phyloP scores from a whole-genome alignment of 192 early-diverging fungal genomes.

The Backusella macrospora region DNA sequence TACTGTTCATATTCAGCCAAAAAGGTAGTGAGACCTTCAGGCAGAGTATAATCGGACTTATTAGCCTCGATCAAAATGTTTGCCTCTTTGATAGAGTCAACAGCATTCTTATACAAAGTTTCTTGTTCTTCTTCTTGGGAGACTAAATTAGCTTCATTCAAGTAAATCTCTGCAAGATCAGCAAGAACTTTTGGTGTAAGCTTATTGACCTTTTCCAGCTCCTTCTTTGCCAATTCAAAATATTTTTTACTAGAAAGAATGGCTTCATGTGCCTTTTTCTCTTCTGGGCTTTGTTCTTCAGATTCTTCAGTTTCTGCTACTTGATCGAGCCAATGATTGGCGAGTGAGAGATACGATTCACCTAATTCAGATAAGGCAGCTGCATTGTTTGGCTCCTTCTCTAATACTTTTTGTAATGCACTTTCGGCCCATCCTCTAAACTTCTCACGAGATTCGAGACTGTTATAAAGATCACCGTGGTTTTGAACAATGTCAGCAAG shows the following conservation, averaged over 20 bases:
- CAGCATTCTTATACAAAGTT: constrained; percentile 29
- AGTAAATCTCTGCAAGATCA: constrained; percentile 35
- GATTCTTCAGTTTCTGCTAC: constrained; percentile 22
- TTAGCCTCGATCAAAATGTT: constrained; percentile 8
- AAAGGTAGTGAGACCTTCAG: constrained; percentile 40
- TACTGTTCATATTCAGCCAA: constrained; percentile 37
- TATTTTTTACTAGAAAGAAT: constrained; percentile 26
- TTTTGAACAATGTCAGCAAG: constrained; percentile 28
- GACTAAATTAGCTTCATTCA: constrained; percentile 40
- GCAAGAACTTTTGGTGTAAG: constrained; percentile 22
- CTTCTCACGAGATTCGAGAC: background rate
- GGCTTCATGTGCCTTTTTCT: constrained; percentile 32
- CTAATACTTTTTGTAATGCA: constrained; percentile 8
- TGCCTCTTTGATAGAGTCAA: constrained; percentile 24
- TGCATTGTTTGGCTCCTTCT: constrained; percentile 22
- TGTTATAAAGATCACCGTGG: constrained; percentile 32
- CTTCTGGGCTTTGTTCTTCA: constrained; percentile 23
- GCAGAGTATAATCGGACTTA: constrained; percentile 25
- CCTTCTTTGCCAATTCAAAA: constrained; percentile 10
- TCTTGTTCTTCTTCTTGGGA: constrained; percentile 30
- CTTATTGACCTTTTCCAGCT: constrained; percentile 7
- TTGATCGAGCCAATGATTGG: constrained; percentile 35
- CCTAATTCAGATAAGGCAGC: constrained; percentile 29
- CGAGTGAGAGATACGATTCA: constrained; percentile 30
- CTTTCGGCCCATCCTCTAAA: constrained; percentile 29